These are phyloP conservation scores for Botrytis deweyae DNA, from an alignment of 2,329 filamentous ascomycete species.

Conservation along the genomic window DNA sequence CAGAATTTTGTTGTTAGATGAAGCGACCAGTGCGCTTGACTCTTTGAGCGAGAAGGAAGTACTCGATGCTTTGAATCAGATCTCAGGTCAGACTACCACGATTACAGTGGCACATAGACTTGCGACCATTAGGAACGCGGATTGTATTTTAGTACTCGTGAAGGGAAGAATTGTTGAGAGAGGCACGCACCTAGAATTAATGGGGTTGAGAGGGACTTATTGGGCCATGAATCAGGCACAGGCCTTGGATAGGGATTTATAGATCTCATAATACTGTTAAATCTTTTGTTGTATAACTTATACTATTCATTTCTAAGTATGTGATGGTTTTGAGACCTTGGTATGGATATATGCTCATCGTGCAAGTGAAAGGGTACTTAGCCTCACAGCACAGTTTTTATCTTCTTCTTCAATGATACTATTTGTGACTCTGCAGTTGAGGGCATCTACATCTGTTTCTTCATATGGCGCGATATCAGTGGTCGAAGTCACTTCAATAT, in stretches of 20 bases:
- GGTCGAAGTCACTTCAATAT: neutral
- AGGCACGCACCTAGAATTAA: slow-evolving; percentile 44
- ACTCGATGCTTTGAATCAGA: slow-evolving; percentile 60
- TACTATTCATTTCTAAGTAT: neutral
- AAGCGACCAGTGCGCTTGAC: slow-evolving; percentile 76
- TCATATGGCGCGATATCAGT: neutral
- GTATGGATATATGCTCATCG: neutral
- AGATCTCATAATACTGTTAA: neutral
- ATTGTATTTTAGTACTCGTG: slow-evolving; percentile 28
- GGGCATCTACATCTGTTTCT: neutral
- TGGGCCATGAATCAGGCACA: slow-evolving; percentile 57
- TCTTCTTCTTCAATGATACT: neutral
- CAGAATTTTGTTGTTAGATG: slow-evolving; percentile 78
- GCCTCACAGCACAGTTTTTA: neutral
- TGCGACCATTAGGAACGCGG: slow-evolving; percentile 62
- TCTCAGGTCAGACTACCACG: slow-evolving; percentile 55
- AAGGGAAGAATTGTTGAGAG: slow-evolving; percentile 26
- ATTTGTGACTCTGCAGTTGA: neutral
- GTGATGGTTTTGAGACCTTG: neutral
- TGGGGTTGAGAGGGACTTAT: slow-evolving; percentile 65
- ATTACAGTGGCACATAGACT: slow-evolving; percentile 75
- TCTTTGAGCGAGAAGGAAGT: slow-evolving; percentile 74
- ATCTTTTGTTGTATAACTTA: neutral
- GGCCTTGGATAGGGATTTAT: slow-evolving; percentile 48
- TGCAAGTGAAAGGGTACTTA: neutral